phyloP scores from a whole-genome alignment of 768 basidiomycete genomes.

The Auriscalpium microsporum region DNA sequence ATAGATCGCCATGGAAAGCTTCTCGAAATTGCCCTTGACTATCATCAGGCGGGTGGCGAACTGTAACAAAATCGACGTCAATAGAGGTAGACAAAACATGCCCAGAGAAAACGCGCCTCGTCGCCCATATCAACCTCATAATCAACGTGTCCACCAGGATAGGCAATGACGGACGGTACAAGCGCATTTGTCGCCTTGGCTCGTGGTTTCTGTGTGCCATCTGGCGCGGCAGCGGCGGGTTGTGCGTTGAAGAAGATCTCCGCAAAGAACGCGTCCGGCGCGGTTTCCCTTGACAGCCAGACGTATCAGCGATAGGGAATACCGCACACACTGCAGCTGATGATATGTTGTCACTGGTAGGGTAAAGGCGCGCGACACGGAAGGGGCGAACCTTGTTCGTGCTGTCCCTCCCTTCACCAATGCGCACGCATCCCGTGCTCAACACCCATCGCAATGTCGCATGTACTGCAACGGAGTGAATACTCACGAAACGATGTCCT shows the following conservation, averaged over 20 bases:
- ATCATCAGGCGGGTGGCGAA: slow-evolving; percentile 74
- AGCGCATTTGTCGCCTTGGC: slow-evolving; percentile 63
- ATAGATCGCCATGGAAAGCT: slow-evolving; percentile 54
- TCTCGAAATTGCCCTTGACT: slow-evolving; percentile 64
- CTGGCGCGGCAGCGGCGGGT: slow-evolving; percentile 32
- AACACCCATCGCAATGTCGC: too few relatives aligned
- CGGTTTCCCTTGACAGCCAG: slow-evolving; percentile 42
- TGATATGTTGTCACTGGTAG: too few relatives aligned
- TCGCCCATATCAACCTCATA: slow-evolving; percentile 62
- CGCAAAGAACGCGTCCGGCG: slow-evolving; percentile 65
- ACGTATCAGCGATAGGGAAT: slow-evolving; percentile 6
- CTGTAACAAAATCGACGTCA: slow-evolving; percentile 25
- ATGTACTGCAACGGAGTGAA: background rate
- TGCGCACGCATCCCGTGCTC: background rate
- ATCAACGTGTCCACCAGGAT: slow-evolving; percentile 59
- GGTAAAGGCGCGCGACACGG: background rate
- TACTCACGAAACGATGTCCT: slow-evolving; percentile 56
- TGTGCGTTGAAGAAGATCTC: slow-evolving; percentile 72
- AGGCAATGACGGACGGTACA: slow-evolving; percentile 62
- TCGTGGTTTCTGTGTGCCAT: slow-evolving; percentile 38
- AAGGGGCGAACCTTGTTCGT: background rate
- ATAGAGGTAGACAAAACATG: slow-evolving; percentile 1
- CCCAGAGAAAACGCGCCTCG: slow-evolving; percentile 39
- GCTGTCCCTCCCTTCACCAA: background rate
- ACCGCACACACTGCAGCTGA: background rate